Evolutionary conservation across 2,329 filamentous ascomycete species (phyloP).

Genomic region (Paracoccidioides brasiliensis): DNA sequence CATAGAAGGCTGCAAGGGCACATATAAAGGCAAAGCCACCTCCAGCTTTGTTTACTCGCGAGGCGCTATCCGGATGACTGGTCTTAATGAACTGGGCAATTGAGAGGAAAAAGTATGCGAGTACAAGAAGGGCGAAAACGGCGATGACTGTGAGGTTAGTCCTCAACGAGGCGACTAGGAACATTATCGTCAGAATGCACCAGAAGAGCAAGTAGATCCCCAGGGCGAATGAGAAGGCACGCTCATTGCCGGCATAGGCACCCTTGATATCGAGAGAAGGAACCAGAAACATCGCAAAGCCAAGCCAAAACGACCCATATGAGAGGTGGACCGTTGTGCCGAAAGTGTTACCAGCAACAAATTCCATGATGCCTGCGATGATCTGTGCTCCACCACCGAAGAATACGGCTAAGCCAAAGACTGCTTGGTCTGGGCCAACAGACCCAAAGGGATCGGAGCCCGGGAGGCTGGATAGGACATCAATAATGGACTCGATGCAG

Average conservation of each 20-base stretch:
- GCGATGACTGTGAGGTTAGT: slow-evolving; percentile 47
- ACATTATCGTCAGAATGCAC: slow-evolving; percentile 46
- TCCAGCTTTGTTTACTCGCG: slow-evolving; percentile 34
- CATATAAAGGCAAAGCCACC: slow-evolving; percentile 29
- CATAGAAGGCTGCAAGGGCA: slow-evolving; percentile 29
- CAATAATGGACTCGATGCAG: neutral
- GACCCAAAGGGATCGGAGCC: slow-evolving; percentile 13
- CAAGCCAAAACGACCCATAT: slow-evolving; percentile 51
- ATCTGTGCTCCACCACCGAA: slow-evolving; percentile 19
- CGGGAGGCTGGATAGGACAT: slow-evolving; percentile 13
- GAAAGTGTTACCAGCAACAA: slow-evolving; percentile 47
- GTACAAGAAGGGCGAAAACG: slow-evolving; percentile 45
- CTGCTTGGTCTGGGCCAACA: slow-evolving; percentile 15
- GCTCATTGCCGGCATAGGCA: slow-evolving; percentile 29
- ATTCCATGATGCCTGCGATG: slow-evolving; percentile 27
- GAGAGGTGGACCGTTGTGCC: slow-evolving; percentile 49
- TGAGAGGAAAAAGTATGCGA: slow-evolving; percentile 46
- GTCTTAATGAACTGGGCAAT: slow-evolving; percentile 39
- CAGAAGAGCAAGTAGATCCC: slow-evolving; percentile 48
- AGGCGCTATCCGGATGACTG: slow-evolving; percentile 25
- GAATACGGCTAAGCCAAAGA: slow-evolving; percentile 18
- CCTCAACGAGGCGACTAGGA: slow-evolving; percentile 43
- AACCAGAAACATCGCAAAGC: slow-evolving; percentile 45
- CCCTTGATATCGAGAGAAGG: slow-evolving; percentile 39
- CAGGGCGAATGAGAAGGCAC: slow-evolving; percentile 38